Conservation (phyloP, 2,329 filamentous ascomycete genomes). For the Monosporascus ibericus region DNA sequence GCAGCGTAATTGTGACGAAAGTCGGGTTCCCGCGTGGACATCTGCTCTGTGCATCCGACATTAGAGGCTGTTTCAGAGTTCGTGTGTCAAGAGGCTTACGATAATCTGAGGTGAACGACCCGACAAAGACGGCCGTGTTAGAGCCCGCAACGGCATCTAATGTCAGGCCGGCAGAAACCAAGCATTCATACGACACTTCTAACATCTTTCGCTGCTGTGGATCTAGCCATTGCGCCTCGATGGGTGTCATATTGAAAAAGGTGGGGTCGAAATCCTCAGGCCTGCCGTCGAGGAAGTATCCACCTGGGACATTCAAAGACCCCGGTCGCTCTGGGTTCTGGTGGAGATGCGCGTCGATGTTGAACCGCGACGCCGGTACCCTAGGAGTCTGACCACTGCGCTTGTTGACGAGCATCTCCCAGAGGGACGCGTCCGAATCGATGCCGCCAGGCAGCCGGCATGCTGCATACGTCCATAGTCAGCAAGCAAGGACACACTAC, state of each 20-base stretch:
- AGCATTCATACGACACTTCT: constrained; percentile 34
- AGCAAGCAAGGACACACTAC: neutral
- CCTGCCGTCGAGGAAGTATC: constrained; percentile 19
- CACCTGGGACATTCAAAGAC: constrained; percentile 14
- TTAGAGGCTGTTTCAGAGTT: constrained; percentile 1
- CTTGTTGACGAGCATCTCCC: constrained; percentile 15
- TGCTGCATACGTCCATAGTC: constrained; percentile 4
- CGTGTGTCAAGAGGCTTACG: constrained; percentile 8
- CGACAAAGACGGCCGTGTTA: constrained; percentile 23
- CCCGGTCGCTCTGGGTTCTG: constrained; percentile 16
- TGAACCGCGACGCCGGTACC: constrained; percentile 17
- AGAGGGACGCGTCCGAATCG: constrained; percentile 13
- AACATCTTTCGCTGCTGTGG: constrained; percentile 35
- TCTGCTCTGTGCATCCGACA: constrained; percentile 14
- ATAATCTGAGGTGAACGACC: constrained; percentile 18
- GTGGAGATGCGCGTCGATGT: constrained; percentile 19
- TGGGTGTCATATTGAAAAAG: constrained; percentile 34
- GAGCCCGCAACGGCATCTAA: constrained; percentile 21
- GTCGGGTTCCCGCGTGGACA: constrained; percentile 16
- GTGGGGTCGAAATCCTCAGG: constrained; percentile 19
- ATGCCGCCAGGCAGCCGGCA: constrained; percentile 14
- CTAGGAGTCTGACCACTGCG: constrained; percentile 14
- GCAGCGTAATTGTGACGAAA: constrained; percentile 21
- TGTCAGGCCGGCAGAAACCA: constrained; percentile 31
- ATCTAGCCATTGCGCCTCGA: constrained; percentile 34